These are phyloP conservation scores for Phytophthora colocasiae DNA, from an alignment of 352 stramenopile species.

Conservation along the genomic window DNA sequence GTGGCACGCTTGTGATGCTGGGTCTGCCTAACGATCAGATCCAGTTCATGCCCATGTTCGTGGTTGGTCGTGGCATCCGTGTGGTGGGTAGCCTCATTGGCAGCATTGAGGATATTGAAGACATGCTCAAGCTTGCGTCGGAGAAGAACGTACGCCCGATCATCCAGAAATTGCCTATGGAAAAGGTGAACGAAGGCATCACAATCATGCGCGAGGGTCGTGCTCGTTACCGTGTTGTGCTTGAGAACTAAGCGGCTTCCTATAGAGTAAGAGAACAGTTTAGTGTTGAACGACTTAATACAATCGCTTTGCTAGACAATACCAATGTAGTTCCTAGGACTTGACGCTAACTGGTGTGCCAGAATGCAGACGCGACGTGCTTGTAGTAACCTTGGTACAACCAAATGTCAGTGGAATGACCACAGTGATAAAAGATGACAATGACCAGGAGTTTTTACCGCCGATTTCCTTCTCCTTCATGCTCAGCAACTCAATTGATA, in stretches of 20 bases:
- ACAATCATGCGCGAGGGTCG: conserved; percentile 46
- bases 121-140: conserved; percentile 88
- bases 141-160: conserved; percentile 65
- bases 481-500: conserved; percentile 39
- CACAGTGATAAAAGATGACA: neutral
- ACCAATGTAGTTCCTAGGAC: neutral
- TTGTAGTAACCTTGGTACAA: conserved; percentile 22
- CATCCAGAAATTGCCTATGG: conserved; percentile 58
- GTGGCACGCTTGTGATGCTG: conserved; percentile 74
- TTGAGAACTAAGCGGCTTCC: conserved; percentile 36
- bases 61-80: conserved; percentile 54
- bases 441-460: conserved; percentile 21
- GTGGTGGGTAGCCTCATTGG: conserved; percentile 87
- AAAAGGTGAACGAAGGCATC: conserved; percentile 52
- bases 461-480: conserved; percentile 48
- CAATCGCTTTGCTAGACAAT: conserved; percentile 2
- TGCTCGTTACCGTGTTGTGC: conserved; percentile 57
- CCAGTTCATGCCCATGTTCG: conserved; percentile 56
- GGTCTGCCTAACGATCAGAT: conserved; percentile 72
- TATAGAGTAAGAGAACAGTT: conserved; percentile 1
- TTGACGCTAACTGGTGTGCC: conserved; percentile 2
- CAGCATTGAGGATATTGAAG: conserved; percentile 80
- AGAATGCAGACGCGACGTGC: conserved; percentile 17
- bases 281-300: conserved; percentile 5
- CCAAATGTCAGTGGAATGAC: no score